Percentiles rank a stretch among this genome's conserved stretches.
These are phyloP conservation scores for Boletus bicolor DNA, from an alignment of 768 basidiomycete species.

Conservation along the genomic window DNA sequence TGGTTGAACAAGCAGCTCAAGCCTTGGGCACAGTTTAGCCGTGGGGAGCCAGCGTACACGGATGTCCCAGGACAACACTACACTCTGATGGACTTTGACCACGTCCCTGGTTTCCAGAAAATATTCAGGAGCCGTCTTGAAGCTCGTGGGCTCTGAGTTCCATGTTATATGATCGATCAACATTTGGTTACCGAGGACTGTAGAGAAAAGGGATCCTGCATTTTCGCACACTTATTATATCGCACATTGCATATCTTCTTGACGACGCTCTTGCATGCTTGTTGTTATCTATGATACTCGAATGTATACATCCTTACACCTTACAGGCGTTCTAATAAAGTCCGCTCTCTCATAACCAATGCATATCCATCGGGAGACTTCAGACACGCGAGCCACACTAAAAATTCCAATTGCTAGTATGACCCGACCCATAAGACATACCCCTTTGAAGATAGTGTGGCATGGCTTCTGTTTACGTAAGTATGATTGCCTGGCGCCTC, in stretches of 20 bases:
- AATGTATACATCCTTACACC: background rate
- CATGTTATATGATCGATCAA: too few relatives aligned
- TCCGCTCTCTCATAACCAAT: too few relatives aligned
- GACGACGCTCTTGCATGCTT: background rate
- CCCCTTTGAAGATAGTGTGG: too few relatives aligned
- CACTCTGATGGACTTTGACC: constrained; percentile 26
- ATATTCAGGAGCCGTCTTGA: constrained; percentile 24
- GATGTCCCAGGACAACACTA: constrained; percentile 23
- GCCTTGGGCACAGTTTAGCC: constrained; percentile 19
- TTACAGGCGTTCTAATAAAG: background rate
- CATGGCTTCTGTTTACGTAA: too few relatives aligned
- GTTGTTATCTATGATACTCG: background rate
- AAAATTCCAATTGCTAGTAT: too few relatives aligned
- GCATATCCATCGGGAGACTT: too few relatives aligned
- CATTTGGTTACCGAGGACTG: too few relatives aligned
- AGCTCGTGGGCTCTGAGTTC: constrained; percentile 19
- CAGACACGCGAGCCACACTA: too few relatives aligned
- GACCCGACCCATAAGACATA: too few relatives aligned
- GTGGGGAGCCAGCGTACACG: constrained; percentile 9
- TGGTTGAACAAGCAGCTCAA: constrained; percentile 24
- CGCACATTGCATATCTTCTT: background rate
- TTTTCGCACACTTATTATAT: background rate
- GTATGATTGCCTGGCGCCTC: too few relatives aligned
- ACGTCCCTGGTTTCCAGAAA: constrained; percentile 25
- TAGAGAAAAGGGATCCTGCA: background rate